These are phyloP conservation scores for Hippophae rhamnoides DNA, from an alignment of 306 rosid species.

Conservation along the genomic window DNA sequence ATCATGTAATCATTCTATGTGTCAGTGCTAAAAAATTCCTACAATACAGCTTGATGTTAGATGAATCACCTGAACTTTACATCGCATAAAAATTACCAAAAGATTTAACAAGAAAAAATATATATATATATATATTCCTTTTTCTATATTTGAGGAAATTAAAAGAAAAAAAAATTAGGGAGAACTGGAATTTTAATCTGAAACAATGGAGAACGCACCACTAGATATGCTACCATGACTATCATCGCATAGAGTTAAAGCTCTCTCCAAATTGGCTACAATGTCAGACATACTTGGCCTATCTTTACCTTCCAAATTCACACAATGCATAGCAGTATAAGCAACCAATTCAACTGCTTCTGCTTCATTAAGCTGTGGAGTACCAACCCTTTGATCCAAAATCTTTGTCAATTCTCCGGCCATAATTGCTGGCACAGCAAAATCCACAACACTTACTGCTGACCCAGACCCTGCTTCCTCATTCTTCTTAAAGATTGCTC, in stretches of 20 bases:
- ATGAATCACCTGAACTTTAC: slow-evolving; percentile 7
- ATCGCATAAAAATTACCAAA: neutral
- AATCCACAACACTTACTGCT: slow-evolving; percentile 60
- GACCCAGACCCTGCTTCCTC: slow-evolving; percentile 39
- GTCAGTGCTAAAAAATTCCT: slow-evolving; percentile 22
- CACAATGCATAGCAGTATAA: slow-evolving; percentile 69
- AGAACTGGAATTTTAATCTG: slow-evolving; percentile 33
- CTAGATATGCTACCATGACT: slow-evolving; percentile 61
- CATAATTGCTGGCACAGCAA: slow-evolving; percentile 64
- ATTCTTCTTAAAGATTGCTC: slow-evolving; percentile 58
- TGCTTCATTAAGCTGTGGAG: slow-evolving; percentile 44
- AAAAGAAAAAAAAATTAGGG: neutral
- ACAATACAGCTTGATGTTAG: slow-evolving; percentile 26
- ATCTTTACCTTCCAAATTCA: slow-evolving; percentile 87
- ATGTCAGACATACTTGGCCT: slow-evolving; percentile 86
- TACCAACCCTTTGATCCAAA: slow-evolving; percentile 65
- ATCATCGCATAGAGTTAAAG: slow-evolving; percentile 48
- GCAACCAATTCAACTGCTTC: slow-evolving; percentile 86
- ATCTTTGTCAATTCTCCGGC: slow-evolving; percentile 56
- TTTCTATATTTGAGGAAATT: neutral
- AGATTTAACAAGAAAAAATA: slow-evolving; percentile 19
- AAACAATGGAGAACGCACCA: slow-evolving; percentile 48
- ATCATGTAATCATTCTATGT: slow-evolving; percentile 6
- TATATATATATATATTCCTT: slow-evolving; percentile 15
- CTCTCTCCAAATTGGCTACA: slow-evolving; percentile 71